phyloP scores from a whole-genome alignment of 83 land plant genomes.

The Picea engelmannii region DNA sequence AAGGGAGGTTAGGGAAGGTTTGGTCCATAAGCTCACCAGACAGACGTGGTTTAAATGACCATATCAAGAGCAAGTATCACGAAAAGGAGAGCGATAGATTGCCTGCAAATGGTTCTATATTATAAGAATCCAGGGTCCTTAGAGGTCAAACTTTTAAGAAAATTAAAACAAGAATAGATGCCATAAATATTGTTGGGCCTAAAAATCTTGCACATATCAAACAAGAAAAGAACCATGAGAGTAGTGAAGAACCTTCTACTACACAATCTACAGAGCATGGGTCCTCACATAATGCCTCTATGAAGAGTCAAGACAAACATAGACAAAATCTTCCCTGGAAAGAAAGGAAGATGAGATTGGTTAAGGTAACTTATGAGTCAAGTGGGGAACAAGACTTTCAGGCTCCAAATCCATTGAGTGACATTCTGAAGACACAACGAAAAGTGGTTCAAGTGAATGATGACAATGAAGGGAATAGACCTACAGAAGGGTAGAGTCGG shows the following conservation, averaged over 20 bases:
- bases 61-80: conserved; percentile 9
- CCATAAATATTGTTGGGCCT: conserved; percentile 34
- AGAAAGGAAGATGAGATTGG: not conserved
- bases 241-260: conserved; percentile 9
- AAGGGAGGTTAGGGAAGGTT: conserved; percentile 7
- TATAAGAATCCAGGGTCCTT: not conserved
- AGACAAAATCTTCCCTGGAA: conserved; percentile 12
- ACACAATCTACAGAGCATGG: conserved; percentile 7
- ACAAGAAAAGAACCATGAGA: conserved; percentile 7
- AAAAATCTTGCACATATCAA: conserved; percentile 19
- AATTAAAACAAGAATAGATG: conserved; percentile 1
- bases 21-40: conserved; percentile 5
- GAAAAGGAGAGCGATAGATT: not conserved
- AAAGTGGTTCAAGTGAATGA: conserved; percentile 16
- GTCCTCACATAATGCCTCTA: not conserved
- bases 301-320: not conserved
- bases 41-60: not conserved
- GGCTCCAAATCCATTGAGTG: conserved; percentile 2
- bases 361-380: not conserved
- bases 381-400: not conserved
- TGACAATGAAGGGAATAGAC: not conserved
- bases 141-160: conserved; percentile 10
- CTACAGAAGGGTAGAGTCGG: too few species aligned
- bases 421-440: conserved; percentile 17
- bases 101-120: not conserved